Evolutionary conservation across 2,329 filamentous ascomycete species (phyloP).

Genomic region (Fusarium sp.): DNA sequence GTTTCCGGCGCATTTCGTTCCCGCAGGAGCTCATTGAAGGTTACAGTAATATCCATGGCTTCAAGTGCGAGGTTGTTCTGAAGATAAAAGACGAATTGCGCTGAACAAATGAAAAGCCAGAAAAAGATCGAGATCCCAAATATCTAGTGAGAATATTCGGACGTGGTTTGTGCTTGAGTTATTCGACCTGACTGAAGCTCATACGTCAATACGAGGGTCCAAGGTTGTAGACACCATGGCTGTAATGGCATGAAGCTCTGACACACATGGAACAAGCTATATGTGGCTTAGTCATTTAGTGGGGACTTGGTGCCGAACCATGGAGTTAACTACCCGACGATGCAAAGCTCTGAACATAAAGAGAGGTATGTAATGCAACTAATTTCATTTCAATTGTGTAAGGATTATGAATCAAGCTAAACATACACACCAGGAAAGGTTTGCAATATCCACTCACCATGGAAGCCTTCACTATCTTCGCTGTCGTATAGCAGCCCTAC

Average conservation of each 20-base stretch:
- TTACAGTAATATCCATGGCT: conserved; percentile 73
- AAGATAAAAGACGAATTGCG: conserved; percentile 15
- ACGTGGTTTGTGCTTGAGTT: conserved; percentile 24
- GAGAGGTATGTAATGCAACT: conserved; percentile 4
- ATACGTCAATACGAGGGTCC: conserved; percentile 22
- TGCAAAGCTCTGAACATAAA: not conserved
- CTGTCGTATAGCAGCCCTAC: not conserved
- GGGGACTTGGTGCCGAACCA: not conserved
- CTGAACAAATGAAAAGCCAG: conserved; percentile 1
- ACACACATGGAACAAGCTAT: conserved; percentile 37
- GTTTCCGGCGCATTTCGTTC: conserved; percentile 67
- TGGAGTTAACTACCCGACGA: not conserved
- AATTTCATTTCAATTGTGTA: conserved; percentile 18
- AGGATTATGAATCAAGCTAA: not conserved
- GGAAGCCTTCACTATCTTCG: not conserved
- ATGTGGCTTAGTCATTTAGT: conserved; percentile 43
- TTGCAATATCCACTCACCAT: not conserved
- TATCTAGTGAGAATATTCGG: not conserved
- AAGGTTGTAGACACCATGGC: conserved; percentile 48
- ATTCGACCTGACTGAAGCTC: conserved; percentile 24
- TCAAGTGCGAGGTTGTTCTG: conserved; percentile 27
- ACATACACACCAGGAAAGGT: not conserved
- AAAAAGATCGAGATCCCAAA: not conserved
- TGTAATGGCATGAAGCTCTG: conserved; percentile 42
- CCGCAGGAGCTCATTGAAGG: conserved; percentile 77